phyloP scores from a whole-genome alignment of 345 rosid genomes.

The Conringia planisiliqua region DNA sequence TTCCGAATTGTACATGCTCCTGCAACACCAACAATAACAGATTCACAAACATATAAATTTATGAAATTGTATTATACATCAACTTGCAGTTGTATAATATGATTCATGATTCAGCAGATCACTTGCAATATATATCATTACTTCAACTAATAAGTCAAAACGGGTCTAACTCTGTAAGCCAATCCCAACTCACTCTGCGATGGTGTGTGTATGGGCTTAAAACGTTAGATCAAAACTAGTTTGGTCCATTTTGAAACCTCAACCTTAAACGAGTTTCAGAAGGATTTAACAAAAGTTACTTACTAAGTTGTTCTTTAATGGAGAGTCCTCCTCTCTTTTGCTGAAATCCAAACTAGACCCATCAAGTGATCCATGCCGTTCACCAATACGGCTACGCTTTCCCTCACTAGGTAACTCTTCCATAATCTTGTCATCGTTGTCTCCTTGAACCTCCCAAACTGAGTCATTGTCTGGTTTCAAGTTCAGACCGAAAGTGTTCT shows the following conservation, averaged over 20 bases:
- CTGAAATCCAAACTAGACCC: constrained; percentile 29
- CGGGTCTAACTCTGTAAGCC: too few species aligned
- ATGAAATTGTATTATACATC: not conserved
- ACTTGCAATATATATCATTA: too few species aligned
- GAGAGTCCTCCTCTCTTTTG: constrained; percentile 33
- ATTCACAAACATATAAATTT: not conserved
- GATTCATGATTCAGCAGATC: not conserved
- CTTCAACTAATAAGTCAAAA: too few species aligned
- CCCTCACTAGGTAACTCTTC: constrained; percentile 25
- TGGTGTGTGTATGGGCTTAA: too few species aligned
- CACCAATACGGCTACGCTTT: constrained; percentile 19
- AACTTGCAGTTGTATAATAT: not conserved
- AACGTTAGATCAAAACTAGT: too few species aligned
- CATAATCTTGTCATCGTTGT: constrained; percentile 5
- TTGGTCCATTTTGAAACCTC: too few species aligned
- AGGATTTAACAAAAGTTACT: constrained; percentile 4
- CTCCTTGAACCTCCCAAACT: constrained; percentile 19
- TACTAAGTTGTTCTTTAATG: constrained; percentile 31
- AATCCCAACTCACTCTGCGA: too few species aligned
- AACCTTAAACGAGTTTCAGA: not conserved
- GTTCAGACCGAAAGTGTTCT: constrained; percentile 29
- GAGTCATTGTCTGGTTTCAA: constrained; percentile 25
- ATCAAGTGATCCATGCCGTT: constrained; percentile 36
- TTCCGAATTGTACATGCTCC: constrained; percentile 19
- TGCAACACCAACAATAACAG: constrained; percentile 3